phyloP scores from a whole-genome alignment of 495 filamentous ascomycete species.

The Ramalina intermedia region DNA sequence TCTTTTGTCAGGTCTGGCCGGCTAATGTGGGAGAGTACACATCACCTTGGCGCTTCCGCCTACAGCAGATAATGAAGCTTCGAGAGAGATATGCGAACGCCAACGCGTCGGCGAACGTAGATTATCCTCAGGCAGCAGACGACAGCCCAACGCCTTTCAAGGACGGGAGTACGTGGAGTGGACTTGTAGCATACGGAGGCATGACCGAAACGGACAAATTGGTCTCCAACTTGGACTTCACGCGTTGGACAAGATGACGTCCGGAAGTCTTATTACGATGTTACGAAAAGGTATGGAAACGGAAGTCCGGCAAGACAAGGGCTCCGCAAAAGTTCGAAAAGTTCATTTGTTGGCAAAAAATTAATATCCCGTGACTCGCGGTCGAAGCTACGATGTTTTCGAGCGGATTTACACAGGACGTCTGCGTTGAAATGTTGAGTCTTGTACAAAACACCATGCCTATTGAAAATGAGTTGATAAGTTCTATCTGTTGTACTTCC shows the following conservation, averaged over 20 bases:
- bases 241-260: slow-evolving; percentile 31
- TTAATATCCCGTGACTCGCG: too few relatives aligned
- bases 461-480: too few relatives aligned
- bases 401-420: too few relatives aligned
- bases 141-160: slow-evolving; percentile 7
- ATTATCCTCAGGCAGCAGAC: slow-evolving; percentile 6
- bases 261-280: background rate
- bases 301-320: background rate
- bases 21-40: slow-evolving; percentile 70
- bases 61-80: slow-evolving; percentile 70
- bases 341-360: too few relatives aligned
- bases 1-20: slow-evolving; percentile 79
- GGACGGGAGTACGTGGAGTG: slow-evolving; percentile 15
- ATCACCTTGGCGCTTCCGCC: slow-evolving; percentile 76
- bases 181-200: slow-evolving; percentile 30
- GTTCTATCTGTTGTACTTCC: too few relatives aligned
- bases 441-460: too few relatives aligned
- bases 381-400: too few relatives aligned
- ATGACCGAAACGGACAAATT: slow-evolving; percentile 36
- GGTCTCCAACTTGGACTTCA: slow-evolving; percentile 44
- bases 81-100: slow-evolving; percentile 38
- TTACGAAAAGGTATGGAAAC: background rate
- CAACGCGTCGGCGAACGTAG: slow-evolving; percentile 14
- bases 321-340: too few relatives aligned
- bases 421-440: too few relatives aligned